phyloP scores from a whole-genome alignment of 2,329 filamentous ascomycete genomes.

The Leptoxyphium fumago region DNA sequence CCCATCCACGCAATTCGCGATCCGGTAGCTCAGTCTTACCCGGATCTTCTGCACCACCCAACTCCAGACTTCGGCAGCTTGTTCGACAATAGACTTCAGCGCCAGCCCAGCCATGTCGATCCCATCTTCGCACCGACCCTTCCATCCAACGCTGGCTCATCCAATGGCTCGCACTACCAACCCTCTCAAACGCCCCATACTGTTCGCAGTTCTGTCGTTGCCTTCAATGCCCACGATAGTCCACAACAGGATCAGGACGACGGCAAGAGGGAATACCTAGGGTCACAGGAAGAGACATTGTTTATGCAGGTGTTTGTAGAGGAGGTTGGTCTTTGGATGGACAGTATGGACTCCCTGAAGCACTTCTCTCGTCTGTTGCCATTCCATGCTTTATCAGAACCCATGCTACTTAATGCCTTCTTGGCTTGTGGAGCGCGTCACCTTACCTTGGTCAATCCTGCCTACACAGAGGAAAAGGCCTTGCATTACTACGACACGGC shows the following conservation, averaged over 20 bases:
- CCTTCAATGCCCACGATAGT: slow-evolving; percentile 24
- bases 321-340: slow-evolving; percentile 88
- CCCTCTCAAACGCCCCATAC: background rate
- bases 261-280: slow-evolving; percentile 48
- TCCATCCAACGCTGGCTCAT: slow-evolving; percentile 9
- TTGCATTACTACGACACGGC: slow-evolving; percentile 75
- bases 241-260: slow-evolving; percentile 24
- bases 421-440: slow-evolving; percentile 80
- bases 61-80: slow-evolving; percentile 19
- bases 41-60: slow-evolving; percentile 5
- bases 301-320: slow-evolving; percentile 89
- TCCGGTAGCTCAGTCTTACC: slow-evolving; percentile 18
- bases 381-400: slow-evolving; percentile 64
- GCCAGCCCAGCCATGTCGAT: slow-evolving; percentile 14
- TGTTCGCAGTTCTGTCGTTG: slow-evolving; percentile 10
- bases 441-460: slow-evolving; percentile 53
- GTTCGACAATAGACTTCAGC: slow-evolving; percentile 10
- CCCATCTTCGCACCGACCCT: slow-evolving; percentile 1
- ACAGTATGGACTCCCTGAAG: slow-evolving; percentile 70
- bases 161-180: background rate
- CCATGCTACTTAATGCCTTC: slow-evolving; percentile 80
- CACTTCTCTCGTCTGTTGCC: slow-evolving; percentile 76
- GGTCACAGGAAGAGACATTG: slow-evolving; percentile 61
- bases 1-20: slow-evolving; percentile 35
- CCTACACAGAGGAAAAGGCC: slow-evolving; percentile 63